These are phyloP conservation scores for Cladosporium sp. DNA, from an alignment of 2,329 filamentous ascomycete genomes.

Conservation along the genomic window DNA sequence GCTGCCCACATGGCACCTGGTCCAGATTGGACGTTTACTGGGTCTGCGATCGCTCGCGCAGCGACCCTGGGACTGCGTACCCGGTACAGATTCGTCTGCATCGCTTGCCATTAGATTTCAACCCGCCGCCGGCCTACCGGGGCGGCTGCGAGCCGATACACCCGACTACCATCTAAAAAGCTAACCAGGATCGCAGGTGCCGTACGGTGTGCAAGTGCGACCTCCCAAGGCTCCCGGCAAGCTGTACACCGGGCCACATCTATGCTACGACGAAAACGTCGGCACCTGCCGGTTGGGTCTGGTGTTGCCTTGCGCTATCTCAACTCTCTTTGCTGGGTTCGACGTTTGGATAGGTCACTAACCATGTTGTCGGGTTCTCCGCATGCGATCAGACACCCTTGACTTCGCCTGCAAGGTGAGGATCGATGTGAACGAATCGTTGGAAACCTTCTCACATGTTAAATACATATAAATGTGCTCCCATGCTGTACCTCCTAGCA, in stretches of 20 bases:
- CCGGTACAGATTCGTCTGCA: conserved; percentile 1
- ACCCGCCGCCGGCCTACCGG: neutral
- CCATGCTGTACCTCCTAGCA: neutral
- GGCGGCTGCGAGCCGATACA: conserved; percentile 4
- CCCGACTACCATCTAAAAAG: conserved; percentile 1
- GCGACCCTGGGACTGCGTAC: neutral
- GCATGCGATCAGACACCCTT: conserved; percentile 1
- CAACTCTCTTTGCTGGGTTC: neutral
- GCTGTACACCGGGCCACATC: neutral
- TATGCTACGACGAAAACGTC: conserved; percentile 5
- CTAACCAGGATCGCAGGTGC: conserved; percentile 10
- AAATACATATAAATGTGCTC: neutral
- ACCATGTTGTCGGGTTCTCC: conserved; percentile 3
- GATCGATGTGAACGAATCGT: neutral
- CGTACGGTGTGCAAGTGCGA: conserved; percentile 7
- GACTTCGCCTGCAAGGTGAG: neutral
- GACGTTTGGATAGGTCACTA: conserved; percentile 10
- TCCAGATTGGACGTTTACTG: neutral
- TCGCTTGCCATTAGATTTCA: neutral
- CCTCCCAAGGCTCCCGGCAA: neutral
- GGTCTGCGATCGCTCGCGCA: conserved; percentile 5
- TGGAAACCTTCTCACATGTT: neutral
- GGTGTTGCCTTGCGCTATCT: neutral
- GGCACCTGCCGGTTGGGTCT: conserved; percentile 4
- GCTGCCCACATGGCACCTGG: conserved; percentile 5